Evolutionary conservation across 768 basidiomycete species (phyloP).

Genomic region (Trichaptum fuscoviolaceum): DNA sequence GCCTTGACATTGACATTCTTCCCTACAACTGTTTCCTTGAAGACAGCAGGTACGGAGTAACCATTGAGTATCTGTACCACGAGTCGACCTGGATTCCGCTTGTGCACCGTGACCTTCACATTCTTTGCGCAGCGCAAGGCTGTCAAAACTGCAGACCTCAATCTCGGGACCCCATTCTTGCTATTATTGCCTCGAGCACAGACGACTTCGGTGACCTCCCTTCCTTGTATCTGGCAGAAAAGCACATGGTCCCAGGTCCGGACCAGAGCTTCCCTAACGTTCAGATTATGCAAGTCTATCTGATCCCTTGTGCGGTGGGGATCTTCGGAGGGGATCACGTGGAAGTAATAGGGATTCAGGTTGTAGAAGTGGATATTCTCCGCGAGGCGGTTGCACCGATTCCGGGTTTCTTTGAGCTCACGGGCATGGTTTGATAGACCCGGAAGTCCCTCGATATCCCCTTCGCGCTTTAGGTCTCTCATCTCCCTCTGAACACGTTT

Average conservation of each 20-base stretch:
- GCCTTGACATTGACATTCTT: no score
- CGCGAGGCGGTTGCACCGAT: no score
- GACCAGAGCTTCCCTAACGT: no score
- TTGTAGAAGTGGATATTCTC: no score
- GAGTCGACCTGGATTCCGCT: not conserved
- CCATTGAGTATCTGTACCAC: not conserved
- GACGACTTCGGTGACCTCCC: not conserved
- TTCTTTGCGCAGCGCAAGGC: not conserved
- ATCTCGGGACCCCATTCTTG: not conserved
- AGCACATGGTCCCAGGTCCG: not conserved
- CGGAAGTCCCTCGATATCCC: not conserved
- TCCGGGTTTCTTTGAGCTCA: no score
- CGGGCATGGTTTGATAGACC: not conserved
- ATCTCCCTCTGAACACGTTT: not conserved
- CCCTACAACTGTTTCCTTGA: no score
- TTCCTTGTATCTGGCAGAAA: not conserved
- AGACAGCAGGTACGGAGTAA: no score
- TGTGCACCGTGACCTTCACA: not conserved
- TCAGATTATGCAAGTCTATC: no score
- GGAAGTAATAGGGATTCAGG: no score
- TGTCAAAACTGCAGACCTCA: not conserved
- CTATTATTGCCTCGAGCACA: not conserved
- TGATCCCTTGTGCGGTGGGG: no score
- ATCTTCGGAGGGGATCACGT: no score
- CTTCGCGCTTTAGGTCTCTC: not conserved